Evolutionary conservation across 2,329 filamentous ascomycete species (phyloP).

Genomic region (Talaromyces atroroseus): DNA sequence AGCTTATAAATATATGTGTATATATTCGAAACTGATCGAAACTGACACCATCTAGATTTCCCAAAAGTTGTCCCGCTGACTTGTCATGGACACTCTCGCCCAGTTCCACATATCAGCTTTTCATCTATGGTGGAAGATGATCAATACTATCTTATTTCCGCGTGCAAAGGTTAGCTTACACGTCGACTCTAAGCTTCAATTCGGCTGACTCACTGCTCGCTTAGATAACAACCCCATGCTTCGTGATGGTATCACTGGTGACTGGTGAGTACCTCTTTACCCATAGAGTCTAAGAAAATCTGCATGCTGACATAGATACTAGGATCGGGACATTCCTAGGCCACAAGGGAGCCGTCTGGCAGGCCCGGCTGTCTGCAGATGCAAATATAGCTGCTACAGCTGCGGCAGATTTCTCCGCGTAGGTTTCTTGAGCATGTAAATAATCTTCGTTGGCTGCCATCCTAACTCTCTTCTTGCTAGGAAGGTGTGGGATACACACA

Average conservation of each 20-base stretch:
- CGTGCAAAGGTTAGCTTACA: constrained; percentile 66
- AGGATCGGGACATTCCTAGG: constrained; percentile 96
- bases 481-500: constrained; percentile 96
- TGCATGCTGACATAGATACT: neutral
- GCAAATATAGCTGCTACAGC: constrained; percentile 84
- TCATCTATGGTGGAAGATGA: constrained; percentile 77
- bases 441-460: neutral
- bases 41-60: constrained; percentile 27
- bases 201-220: constrained; percentile 14
- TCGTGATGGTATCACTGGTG: constrained; percentile 88
- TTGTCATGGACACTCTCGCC: constrained; percentile 89
- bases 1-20: neutral
- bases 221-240: constrained; percentile 97
- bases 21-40: neutral
- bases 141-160: constrained; percentile 86
- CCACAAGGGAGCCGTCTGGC: constrained; percentile 97
- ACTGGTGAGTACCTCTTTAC: constrained; percentile 66
- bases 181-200: neutral
- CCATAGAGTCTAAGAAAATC: neutral
- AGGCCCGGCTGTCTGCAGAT: constrained; percentile 83
- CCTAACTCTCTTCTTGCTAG: constrained; percentile 45
- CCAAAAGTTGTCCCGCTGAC: constrained; percentile 74
- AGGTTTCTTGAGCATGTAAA: too few relatives aligned
- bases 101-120: constrained; percentile 86
- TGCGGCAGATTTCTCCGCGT: constrained; percentile 94